Conservation (phyloP, 1,284 basidiomycete genomes). For the Melampsora larici-populina region DNA sequence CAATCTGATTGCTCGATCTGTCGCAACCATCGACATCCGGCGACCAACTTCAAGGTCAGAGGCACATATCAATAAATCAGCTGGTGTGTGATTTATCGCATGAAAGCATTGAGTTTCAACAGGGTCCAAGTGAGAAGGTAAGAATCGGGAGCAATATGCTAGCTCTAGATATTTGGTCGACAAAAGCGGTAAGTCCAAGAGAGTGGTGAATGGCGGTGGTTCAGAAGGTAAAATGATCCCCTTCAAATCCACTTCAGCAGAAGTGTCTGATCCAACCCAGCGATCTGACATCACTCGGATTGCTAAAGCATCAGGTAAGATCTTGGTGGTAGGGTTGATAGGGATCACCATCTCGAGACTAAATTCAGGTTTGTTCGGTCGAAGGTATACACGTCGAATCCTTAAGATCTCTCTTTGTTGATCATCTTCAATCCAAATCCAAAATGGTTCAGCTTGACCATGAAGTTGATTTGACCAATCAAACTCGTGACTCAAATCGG, state of each 20-base stretch:
- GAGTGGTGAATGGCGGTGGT: slow-evolving; percentile 65
- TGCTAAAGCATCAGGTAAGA: slow-evolving; percentile 63
- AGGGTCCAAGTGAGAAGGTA: slow-evolving; percentile 20
- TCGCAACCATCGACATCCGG: slow-evolving; percentile 14
- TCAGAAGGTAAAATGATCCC: slow-evolving; percentile 70
- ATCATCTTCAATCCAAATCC: slow-evolving; percentile 91
- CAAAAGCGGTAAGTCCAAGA: slow-evolving; percentile 80
- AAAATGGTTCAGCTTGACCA: slow-evolving; percentile 78
- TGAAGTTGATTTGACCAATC: slow-evolving; percentile 80
- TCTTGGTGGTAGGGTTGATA: slow-evolving; percentile 57
- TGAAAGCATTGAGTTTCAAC: slow-evolving; percentile 43
- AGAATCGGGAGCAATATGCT: slow-evolving; percentile 42
- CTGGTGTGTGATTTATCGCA: slow-evolving; percentile 30
- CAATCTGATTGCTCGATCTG: slow-evolving; percentile 26
- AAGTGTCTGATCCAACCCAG: slow-evolving; percentile 89
- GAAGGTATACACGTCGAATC: slow-evolving; percentile 68
- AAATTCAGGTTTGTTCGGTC: slow-evolving; percentile 61
- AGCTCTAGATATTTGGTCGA: slow-evolving; percentile 61
- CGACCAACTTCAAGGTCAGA: slow-evolving; percentile 12
- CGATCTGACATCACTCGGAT: slow-evolving; percentile 81
- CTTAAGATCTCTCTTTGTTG: slow-evolving; percentile 78
- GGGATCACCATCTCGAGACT: slow-evolving; percentile 78
- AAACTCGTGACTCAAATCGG: slow-evolving; percentile 68
- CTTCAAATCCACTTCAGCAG: slow-evolving; percentile 65
- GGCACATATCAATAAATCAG: slow-evolving; percentile 32